Percentiles rank a stretch among this genome's conserved stretches.
Conservation (phyloP, 148 eudicot species). For the Dysphania ambrosioides region DNA sequence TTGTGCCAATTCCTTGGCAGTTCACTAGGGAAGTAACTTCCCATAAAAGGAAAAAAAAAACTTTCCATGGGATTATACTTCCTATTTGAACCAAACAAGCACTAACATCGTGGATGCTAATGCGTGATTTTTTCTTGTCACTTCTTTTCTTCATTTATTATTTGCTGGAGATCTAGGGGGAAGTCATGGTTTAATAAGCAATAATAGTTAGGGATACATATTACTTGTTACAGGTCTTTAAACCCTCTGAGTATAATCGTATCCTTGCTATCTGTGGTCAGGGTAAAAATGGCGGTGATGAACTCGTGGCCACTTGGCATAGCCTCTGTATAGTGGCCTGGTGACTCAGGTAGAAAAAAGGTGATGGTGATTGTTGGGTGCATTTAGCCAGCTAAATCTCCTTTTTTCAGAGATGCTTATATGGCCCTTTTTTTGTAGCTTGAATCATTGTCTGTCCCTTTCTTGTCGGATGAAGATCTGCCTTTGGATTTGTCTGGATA, state of each 20-base stretch:
- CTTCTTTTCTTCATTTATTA: background rate
- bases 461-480: constrained; percentile 73
- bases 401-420: constrained; percentile 25
- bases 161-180: background rate
- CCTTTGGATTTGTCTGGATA: constrained; percentile 64
- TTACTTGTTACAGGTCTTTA: constrained; percentile 57
- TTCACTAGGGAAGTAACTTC: no score
- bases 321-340: constrained; percentile 81
- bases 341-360: constrained; percentile 72
- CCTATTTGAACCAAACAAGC: no score
- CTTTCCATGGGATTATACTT: no score
- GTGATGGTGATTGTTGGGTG: constrained; percentile 5
- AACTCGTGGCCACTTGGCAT: constrained; percentile 97
- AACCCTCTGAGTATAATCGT: constrained; percentile 52
- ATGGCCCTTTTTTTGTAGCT: constrained; percentile 51
- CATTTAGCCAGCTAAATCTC: background rate
- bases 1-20: no score
- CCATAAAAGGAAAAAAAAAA: no score
- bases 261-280: constrained; percentile 95
- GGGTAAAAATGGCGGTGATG: constrained; percentile 99
- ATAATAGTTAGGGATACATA: background rate
- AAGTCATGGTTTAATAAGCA: background rate
- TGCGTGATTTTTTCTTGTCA: background rate
- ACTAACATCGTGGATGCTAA: no score
- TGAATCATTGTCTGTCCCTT: constrained; percentile 82